Evolutionary conservation across 306 rosid species (phyloP).

Genomic region (Gastrolobium villosum): DNA sequence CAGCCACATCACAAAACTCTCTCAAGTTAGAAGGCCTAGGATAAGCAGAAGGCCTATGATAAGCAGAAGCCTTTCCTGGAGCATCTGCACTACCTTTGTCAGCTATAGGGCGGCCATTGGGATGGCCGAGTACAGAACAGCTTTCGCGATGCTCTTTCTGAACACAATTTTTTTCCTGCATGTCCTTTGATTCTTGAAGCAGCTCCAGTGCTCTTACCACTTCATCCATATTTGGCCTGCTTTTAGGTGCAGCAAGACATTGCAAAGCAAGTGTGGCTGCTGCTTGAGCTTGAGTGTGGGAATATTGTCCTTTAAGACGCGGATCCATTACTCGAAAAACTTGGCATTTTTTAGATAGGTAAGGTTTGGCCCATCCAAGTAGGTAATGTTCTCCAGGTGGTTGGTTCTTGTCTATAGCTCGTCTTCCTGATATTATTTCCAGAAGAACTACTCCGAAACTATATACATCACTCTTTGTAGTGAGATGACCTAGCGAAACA

Average conservation of each 20-base stretch:
- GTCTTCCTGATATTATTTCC: constrained; percentile 87
- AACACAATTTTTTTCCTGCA: constrained; percentile 35
- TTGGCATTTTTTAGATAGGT: constrained; percentile 67
- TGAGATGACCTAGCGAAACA: constrained; percentile 79
- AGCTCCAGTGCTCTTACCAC: constrained; percentile 79
- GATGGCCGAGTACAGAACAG: not conserved
- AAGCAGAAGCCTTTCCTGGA: constrained; percentile 49
- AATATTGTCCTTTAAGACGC: constrained; percentile 78
- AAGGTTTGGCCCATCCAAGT: constrained; percentile 94
- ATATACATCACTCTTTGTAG: constrained; percentile 86
- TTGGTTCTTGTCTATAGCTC: constrained; percentile 86
- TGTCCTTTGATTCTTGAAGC: constrained; percentile 73
- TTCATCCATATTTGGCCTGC: constrained; percentile 88
- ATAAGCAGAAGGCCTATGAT: constrained; percentile 78
- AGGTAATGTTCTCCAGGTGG: constrained; percentile 92
- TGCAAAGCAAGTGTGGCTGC: constrained; percentile 78
- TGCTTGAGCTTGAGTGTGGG: constrained; percentile 66
- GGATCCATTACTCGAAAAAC: constrained; percentile 74
- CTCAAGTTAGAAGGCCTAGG: constrained; percentile 59
- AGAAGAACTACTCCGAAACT: constrained; percentile 97
- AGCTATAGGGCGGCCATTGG: constrained; percentile 32
- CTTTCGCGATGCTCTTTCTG: constrained; percentile 45
- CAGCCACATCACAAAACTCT: constrained; percentile 9
- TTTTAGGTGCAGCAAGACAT: constrained; percentile 70
- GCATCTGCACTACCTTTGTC: constrained; percentile 45